These are phyloP conservation scores for Aristolochia contorta DNA, from an alignment of 164 flowering plant genomes.

Conservation along the genomic window DNA sequence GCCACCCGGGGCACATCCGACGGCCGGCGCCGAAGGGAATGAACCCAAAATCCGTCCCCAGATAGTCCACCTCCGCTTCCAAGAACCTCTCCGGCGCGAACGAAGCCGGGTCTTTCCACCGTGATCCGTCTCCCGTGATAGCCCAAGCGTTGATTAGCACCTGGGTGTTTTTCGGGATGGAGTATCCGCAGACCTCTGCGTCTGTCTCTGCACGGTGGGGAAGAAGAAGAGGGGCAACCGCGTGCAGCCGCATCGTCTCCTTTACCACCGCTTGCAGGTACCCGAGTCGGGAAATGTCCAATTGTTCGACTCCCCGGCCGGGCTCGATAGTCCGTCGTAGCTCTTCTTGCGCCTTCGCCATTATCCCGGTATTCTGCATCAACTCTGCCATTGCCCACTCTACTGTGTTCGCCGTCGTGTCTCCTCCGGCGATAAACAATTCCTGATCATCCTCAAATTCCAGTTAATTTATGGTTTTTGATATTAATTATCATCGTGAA, in stretches of 20 bases:
- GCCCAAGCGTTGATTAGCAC: constrained; percentile 6
- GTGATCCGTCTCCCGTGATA: constrained; percentile 1
- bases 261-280: constrained; percentile 5
- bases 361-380: constrained; percentile 8
- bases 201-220: constrained; percentile 3
- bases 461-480: too few species aligned
- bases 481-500: too few species aligned
- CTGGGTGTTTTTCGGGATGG: constrained; percentile 2
- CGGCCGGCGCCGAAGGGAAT: constrained; percentile 15
- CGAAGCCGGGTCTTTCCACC: not conserved
- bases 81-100: constrained; percentile 34
- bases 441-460: too few species aligned
- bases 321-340: too few species aligned
- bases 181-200: constrained; percentile 1
- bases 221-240: constrained; percentile 3
- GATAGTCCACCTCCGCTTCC: not conserved
- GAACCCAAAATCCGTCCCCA: not conserved
- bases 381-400: constrained; percentile 31
- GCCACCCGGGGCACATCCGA: constrained; percentile 14
- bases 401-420: constrained; percentile 18
- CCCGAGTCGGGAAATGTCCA: constrained; percentile 1
- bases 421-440: constrained; percentile 17
- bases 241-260: constrained; percentile 8
- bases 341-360: constrained; percentile 12
- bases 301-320: constrained; percentile 4